Percentiles rank a stretch among this genome's conserved stretches.
Conservation (phyloP, 768 basidiomycete species). For the Pulveroboletus frians region DNA sequence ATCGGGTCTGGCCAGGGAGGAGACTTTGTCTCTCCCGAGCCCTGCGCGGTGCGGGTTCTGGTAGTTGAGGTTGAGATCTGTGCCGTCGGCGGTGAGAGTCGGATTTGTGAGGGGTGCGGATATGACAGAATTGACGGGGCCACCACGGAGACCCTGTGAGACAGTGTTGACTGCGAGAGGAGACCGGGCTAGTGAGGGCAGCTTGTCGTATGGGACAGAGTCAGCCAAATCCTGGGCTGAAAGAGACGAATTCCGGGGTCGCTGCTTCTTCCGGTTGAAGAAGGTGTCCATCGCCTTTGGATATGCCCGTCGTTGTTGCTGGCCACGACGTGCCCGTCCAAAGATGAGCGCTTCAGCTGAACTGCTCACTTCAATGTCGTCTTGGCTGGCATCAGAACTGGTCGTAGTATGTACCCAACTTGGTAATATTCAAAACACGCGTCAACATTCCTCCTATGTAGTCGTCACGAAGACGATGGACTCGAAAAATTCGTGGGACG, state of each 20-base stretch:
- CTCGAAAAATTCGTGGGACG: slow-evolving; percentile 28
- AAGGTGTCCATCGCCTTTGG: slow-evolving; percentile 51
- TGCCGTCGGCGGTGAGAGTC: slow-evolving; percentile 64
- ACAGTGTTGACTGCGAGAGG: slow-evolving; percentile 54
- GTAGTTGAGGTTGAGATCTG: slow-evolving; percentile 68
- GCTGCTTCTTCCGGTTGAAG: slow-evolving; percentile 58
- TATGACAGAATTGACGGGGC: slow-evolving; percentile 36
- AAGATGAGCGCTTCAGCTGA: background rate
- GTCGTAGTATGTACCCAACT: background rate
- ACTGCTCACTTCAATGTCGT: background rate
- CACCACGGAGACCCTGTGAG: slow-evolving; percentile 50
- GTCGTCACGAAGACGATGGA: slow-evolving; percentile 25
- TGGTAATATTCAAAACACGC: slow-evolving; percentile 16
- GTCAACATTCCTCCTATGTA: slow-evolving; percentile 16
- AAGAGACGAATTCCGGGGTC: slow-evolving; percentile 57
- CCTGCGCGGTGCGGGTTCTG: slow-evolving; percentile 43
- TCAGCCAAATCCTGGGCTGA: slow-evolving; percentile 59
- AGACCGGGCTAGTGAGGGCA: slow-evolving; percentile 48
- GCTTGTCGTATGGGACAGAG: slow-evolving; percentile 71
- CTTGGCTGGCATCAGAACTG: slow-evolving; percentile 1
- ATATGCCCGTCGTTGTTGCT: slow-evolving; percentile 13
- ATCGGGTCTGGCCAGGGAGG: slow-evolving; percentile 36
- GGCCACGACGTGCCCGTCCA: slow-evolving; percentile 7
- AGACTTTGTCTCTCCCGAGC: slow-evolving; percentile 49
- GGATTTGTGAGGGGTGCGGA: slow-evolving; percentile 85